These are phyloP conservation scores for Podospora pseudocomata DNA, from an alignment of 495 filamentous ascomycete genomes.

Conservation along the genomic window DNA sequence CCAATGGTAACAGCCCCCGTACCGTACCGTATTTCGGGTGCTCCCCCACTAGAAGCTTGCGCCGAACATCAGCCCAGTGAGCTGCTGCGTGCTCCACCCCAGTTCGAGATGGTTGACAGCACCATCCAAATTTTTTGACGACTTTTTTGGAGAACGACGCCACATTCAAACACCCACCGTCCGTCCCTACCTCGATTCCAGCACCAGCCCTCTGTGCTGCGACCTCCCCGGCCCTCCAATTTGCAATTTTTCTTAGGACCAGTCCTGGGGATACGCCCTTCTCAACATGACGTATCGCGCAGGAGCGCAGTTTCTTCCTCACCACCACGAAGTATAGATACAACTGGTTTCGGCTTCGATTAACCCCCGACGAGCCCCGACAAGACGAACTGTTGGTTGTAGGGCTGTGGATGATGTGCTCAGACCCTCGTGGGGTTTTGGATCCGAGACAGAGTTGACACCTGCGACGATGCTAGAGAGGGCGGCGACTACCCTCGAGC, in stretches of 20 bases:
- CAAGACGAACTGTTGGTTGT: not conserved
- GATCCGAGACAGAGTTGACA: conserved; percentile 7
- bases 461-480: conserved; percentile 72
- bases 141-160: not conserved
- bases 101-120: not conserved
- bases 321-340: not conserved
- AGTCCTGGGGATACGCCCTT: not conserved
- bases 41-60: not conserved
- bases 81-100: not conserved
- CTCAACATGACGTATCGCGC: conserved; percentile 4
- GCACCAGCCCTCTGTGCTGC: not conserved
- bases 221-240: not conserved
- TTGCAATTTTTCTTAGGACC: not conserved
- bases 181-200: not conserved
- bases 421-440: not conserved
- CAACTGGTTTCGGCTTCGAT: not conserved
- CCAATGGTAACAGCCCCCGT: not conserved
- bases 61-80: not conserved
- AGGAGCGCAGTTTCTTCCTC: not conserved
- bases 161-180: not conserved
- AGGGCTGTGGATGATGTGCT: conserved; percentile 11
- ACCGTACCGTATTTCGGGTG: not conserved
- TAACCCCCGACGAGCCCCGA: not conserved
- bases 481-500: conserved; percentile 71
- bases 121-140: not conserved